Evolutionary conservation across 345 rosid species (phyloP).

Genomic region (Ailanthus altissimus): DNA sequence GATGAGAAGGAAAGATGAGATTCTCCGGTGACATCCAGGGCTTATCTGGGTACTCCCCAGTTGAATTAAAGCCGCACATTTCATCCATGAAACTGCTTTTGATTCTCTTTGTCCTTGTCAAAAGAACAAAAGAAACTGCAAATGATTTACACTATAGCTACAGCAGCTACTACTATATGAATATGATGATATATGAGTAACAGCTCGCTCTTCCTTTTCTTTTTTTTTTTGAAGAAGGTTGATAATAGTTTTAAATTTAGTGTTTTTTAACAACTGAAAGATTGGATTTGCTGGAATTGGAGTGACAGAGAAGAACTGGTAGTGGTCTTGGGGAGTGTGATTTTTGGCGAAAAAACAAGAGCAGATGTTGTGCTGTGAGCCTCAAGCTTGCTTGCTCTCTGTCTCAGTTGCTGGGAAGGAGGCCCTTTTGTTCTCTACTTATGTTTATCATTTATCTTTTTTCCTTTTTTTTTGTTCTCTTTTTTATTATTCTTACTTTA

Average conservation of each 20-base stretch:
- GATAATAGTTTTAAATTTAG: background rate
- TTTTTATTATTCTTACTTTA: background rate
- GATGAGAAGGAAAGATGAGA: conserved; percentile 48
- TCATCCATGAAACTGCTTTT: conserved; percentile 59
- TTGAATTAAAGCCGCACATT: conserved; percentile 58
- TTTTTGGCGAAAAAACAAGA: conserved; percentile 21
- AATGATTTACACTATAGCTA: conserved; percentile 1
- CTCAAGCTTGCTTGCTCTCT: background rate
- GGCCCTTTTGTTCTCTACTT: conserved; percentile 5
- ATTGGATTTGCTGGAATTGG: conserved; percentile 34
- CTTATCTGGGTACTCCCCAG: conserved; percentile 57
- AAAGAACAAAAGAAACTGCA: background rate
- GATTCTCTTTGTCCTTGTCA: background rate
- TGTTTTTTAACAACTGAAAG: background rate
- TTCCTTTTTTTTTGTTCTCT: background rate
- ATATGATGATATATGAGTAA: background rate
- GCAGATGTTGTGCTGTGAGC: conserved; percentile 7
- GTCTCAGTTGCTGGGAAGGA: background rate
- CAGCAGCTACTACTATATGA: background rate
- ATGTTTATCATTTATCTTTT: background rate
- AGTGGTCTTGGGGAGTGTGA: conserved; percentile 36
- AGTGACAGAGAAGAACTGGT: conserved; percentile 30
- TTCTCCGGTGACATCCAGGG: conserved; percentile 68
- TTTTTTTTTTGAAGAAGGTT: background rate
- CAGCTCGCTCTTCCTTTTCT: background rate